Conservation (phyloP, 139 green algal genomes). For the Coelastrella sp. region DNA sequence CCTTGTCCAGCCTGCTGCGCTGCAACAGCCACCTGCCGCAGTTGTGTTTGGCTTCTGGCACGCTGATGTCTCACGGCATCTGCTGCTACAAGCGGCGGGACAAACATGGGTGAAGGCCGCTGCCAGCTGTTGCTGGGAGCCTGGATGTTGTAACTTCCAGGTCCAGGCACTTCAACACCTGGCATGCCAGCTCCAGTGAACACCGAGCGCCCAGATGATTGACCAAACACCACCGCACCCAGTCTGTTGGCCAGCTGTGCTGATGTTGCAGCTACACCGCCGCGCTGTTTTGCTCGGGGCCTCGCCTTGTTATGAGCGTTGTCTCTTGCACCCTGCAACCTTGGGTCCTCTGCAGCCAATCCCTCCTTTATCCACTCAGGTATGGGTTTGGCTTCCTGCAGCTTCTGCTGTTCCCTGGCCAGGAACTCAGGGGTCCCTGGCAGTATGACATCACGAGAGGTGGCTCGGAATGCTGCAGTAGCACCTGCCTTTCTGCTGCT, state of each 20-base stretch:
- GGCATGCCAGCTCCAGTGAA: neutral
- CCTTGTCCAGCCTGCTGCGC: neutral
- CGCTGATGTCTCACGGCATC: neutral
- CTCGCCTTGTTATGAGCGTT: neutral
- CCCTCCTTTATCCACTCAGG: neutral
- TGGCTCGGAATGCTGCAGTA: conserved; percentile 9
- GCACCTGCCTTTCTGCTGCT: neutral
- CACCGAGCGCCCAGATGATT: neutral
- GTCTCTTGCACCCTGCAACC: neutral
- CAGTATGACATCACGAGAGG: neutral
- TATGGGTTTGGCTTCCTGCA: neutral
- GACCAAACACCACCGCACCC: neutral
- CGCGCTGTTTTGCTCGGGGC: neutral
- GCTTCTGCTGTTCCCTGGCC: neutral
- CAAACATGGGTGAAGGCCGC: neutral
- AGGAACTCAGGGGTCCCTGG: neutral
- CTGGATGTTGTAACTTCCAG: neutral
- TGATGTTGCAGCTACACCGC: neutral
- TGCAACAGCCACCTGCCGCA: neutral
- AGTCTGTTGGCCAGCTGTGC: neutral
- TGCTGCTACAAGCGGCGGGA: neutral
- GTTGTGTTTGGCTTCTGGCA: neutral
- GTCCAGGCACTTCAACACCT: neutral
- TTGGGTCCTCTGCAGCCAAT: neutral
- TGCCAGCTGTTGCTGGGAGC: neutral